These are phyloP conservation scores for Thelonectria discophora DNA, from an alignment of 2,329 filamentous ascomycete genomes.

Conservation along the genomic window DNA sequence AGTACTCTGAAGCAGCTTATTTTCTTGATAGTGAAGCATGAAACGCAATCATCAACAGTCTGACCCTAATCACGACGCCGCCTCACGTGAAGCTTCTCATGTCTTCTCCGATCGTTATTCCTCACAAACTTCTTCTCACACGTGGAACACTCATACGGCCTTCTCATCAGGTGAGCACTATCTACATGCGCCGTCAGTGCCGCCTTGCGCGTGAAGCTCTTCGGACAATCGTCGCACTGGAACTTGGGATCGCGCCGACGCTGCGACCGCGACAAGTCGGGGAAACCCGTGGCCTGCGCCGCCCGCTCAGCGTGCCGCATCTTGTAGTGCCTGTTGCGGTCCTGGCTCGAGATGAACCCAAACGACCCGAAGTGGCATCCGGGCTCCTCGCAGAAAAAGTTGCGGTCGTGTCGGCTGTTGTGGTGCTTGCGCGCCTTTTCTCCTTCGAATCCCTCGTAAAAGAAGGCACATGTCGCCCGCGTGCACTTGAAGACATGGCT, in stretches of 20 bases:
- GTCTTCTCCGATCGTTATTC: constrained; percentile 46
- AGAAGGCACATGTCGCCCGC: constrained; percentile 52
- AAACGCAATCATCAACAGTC: too few relatives aligned
- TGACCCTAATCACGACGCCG: background rate
- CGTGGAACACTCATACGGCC: constrained; percentile 42
- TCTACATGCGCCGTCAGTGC: constrained; percentile 48
- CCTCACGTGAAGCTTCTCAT: constrained; percentile 42
- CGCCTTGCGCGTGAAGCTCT: constrained; percentile 50
- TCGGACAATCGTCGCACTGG: constrained; percentile 47
- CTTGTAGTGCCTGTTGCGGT: constrained; percentile 43
- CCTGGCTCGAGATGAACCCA: constrained; percentile 53
- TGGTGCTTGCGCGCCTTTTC: constrained; percentile 47
- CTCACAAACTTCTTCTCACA: constrained; percentile 48
- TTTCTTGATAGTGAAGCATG: too few relatives aligned
- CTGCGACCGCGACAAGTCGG: background rate
- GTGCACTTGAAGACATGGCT: constrained; percentile 52
- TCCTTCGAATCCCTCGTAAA: constrained; percentile 52
- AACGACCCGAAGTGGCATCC: constrained; percentile 47
- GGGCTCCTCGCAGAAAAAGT: constrained; percentile 48
- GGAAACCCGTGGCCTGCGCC: background rate
- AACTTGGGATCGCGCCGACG: constrained; percentile 14
- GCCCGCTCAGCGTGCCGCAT: constrained; percentile 16
- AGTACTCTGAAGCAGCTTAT: too few relatives aligned
- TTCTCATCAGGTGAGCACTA: constrained; percentile 47
- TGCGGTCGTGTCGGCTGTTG: constrained; percentile 50